phyloP scores from a whole-genome alignment of 495 filamentous ascomycete species.

The Hyaloscypha hepaticicola region DNA sequence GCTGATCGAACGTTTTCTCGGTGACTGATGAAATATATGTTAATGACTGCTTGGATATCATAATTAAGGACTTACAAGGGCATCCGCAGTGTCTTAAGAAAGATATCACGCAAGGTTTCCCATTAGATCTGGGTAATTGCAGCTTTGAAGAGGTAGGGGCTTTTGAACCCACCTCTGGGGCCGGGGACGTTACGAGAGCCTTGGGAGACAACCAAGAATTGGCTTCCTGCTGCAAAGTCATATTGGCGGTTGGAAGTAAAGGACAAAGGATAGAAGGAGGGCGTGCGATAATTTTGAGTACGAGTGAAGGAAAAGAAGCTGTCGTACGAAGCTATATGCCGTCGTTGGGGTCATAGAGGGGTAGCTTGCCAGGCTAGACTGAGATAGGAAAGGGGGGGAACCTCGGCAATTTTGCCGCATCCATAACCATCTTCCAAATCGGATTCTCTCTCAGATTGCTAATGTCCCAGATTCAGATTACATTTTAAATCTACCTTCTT shows the following conservation, averaged over 20 bases:
- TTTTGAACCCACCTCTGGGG: slow-evolving; percentile 43
- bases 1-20: slow-evolving; percentile 55
- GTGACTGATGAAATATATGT: slow-evolving; percentile 43
- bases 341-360: no score
- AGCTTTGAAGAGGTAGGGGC: slow-evolving; percentile 49
- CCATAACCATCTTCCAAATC: no score
- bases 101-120: slow-evolving; percentile 49
- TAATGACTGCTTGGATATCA: neutral
- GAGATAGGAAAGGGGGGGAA: neutral
- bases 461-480: no score
- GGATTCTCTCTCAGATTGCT: no score
- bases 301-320: neutral
- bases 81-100: slow-evolving; percentile 63
- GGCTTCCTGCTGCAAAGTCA: slow-evolving; percentile 34
- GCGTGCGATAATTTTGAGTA: neutral
- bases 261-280: neutral
- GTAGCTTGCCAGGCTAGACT: no score
- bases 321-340: neutral
- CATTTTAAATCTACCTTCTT: no score
- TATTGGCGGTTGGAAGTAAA: neutral
- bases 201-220: slow-evolving; percentile 37
- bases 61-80: slow-evolving; percentile 46
- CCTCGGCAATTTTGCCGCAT: neutral
- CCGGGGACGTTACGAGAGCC: slow-evolving; percentile 35
- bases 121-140: slow-evolving; percentile 38